Percentiles rank a stretch among this genome's conserved stretches.
Evolutionary conservation across 2,329 filamentous ascomycete genomes (phyloP).

Genomic region (Podosphaera fusca): DNA sequence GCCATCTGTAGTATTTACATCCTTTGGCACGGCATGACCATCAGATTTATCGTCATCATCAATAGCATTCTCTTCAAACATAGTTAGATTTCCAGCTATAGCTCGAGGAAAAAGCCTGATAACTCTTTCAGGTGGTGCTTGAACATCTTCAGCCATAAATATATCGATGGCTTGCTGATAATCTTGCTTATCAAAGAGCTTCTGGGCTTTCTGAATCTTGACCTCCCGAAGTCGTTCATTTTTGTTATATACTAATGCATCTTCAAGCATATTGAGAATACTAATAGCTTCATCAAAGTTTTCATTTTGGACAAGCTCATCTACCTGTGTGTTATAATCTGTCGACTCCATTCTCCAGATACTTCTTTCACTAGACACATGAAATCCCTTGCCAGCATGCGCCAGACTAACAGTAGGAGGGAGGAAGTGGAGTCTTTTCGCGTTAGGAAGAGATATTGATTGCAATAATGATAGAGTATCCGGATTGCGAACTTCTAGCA

Average conservation of each 20-base stretch:
- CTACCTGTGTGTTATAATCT: conserved; percentile 74
- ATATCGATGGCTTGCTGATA: conserved; percentile 74
- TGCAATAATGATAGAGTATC: conserved; percentile 79
- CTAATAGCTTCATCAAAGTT: conserved; percentile 83
- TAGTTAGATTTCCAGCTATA: conserved; percentile 64
- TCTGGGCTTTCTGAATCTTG: conserved; percentile 77
- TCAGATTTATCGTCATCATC: conserved; percentile 21
- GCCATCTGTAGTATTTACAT: conserved; percentile 14
- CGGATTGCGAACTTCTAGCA: conserved; percentile 76
- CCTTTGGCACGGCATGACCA: conserved; percentile 18
- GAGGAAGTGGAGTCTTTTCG: conserved; percentile 70
- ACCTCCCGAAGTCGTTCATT: conserved; percentile 57
- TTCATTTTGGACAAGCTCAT: conserved; percentile 50
- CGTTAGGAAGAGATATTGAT: conserved; percentile 58
- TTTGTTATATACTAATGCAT: conserved; percentile 72
- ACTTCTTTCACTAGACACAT: conserved; percentile 72
- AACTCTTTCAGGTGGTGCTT: conserved; percentile 73
- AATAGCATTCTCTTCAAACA: conserved; percentile 25
- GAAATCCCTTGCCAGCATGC: conserved; percentile 85
- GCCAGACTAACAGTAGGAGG: conserved; percentile 85
- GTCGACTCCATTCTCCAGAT: conserved; percentile 94
- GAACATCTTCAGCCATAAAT: conserved; percentile 53
- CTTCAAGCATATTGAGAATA: conserved; percentile 70
- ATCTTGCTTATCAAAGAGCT: conserved; percentile 58
- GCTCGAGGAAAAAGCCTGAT: conserved; percentile 61